Evolutionary conservation across 805 yeast genomes (phyloP), one percentile per base, ranked within the genome.

Genomic region (Lachancea quebecensis): DNA sequence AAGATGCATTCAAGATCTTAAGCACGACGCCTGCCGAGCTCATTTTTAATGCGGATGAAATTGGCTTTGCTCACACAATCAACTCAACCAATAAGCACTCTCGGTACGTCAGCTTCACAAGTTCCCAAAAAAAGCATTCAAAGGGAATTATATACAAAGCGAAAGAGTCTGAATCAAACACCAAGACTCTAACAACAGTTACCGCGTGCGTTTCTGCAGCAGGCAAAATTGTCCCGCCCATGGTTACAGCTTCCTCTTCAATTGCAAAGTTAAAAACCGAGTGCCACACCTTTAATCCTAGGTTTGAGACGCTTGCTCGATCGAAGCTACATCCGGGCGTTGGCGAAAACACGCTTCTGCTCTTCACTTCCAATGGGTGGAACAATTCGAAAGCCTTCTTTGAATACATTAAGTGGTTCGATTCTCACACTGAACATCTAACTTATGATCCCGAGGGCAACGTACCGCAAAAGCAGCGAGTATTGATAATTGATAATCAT

Each of bases 141-240:
- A 43, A 38, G 28, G 41, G 41, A 10, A 42, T 43, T 8, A 33
- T 43, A 3, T 43, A 43, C 18, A 43, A 43, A 34, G 46, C 28
- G n/a, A 43, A 43, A 34, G 46, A 43, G 29, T 14, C 34, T 2
- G 46, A 27, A 10, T 35, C 28, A 7, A 15, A 38, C 15, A 25
- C 37, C 4, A 43, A 43, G 29, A 27, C 42, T 25, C 25, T 43
- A 16, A 43, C 46, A 12, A 43, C 46, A 9, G 46, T 43, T 4
- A 43, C 46, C 4, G 46, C 46, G 12, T 43, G 46, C 27, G 46
- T 43, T 12, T 43, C 46, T n/a, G 46, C 46, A 4, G 46, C 42
- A 11, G 46, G 46, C n/a, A 30, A 11, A 3, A 34, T 43, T 38
- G 39, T 43, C 2, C 39, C 46, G 3, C 46, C 46, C 11, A 43